Evolutionary conservation across 768 basidiomycete genomes (phyloP).

Genomic region (Lyophyllum semitale): DNA sequence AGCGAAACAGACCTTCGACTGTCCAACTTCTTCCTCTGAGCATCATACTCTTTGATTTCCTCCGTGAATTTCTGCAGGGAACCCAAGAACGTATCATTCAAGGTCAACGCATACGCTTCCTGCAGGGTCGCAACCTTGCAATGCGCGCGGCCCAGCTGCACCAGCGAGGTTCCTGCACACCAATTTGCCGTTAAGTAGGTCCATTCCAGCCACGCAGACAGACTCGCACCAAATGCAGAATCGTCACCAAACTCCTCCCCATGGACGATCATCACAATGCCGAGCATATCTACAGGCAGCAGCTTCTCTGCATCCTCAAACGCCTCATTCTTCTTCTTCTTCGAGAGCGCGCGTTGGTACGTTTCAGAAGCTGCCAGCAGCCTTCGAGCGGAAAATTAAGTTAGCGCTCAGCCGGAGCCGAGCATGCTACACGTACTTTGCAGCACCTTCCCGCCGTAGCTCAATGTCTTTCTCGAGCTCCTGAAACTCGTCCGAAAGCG

Average conservation of each 20-base stretch:
- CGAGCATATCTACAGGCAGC: constrained; percentile 75
- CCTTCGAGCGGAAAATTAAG: constrained; percentile 36
- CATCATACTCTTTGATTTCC: constrained; percentile 83
- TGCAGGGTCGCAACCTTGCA: constrained; percentile 85
- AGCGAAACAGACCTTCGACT: constrained; percentile 63
- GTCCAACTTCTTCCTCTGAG: constrained; percentile 83
- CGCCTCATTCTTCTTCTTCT: constrained; percentile 71
- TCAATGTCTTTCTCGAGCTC: constrained; percentile 87
- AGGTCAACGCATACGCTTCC: constrained; percentile 72
- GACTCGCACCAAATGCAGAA: constrained; percentile 72
- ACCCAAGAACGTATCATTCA: constrained; percentile 72
- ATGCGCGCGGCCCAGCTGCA: constrained; percentile 79
- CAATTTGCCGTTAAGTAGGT: neutral
- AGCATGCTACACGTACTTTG: constrained; percentile 53
- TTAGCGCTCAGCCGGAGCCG: neutral
- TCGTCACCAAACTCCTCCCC: constrained; percentile 82
- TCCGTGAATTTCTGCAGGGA: constrained; percentile 67
- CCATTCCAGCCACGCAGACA: constrained; percentile 8
- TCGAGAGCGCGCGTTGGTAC: constrained; percentile 71
- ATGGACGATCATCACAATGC: constrained; percentile 84
- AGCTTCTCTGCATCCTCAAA: constrained; percentile 70
- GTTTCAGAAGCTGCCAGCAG: constrained; percentile 70
- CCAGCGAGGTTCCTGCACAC: constrained; percentile 65
- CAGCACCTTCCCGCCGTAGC: constrained; percentile 69
- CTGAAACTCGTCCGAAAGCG: constrained; percentile 75